Evolutionary conservation across 140 eudicot genomes (phyloP).

Genomic region (Oenanthe javanica): DNA sequence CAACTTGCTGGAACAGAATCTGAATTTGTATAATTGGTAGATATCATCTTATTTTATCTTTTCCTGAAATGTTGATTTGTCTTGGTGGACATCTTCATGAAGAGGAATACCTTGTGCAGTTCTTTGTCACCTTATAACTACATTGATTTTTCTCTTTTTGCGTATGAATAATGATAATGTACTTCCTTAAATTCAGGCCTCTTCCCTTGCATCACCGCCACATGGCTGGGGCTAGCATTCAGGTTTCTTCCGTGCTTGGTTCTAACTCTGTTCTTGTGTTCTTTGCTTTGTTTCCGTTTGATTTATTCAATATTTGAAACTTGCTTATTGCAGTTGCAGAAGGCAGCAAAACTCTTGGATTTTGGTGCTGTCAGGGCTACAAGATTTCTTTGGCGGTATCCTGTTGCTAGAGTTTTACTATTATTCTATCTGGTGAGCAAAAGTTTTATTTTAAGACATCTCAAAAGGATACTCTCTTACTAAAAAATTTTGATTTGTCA

Average conservation of each 20-base stretch:
- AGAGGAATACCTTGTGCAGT: neutral
- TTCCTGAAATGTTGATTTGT: neutral
- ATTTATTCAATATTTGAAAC: neutral
- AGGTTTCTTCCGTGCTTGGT: conserved; percentile 33
- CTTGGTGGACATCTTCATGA: neutral
- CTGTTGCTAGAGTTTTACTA: conserved; percentile 77
- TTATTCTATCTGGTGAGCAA: conserved; percentile 72
- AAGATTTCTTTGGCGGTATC: conserved; percentile 95
- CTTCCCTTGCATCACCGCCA: conserved; percentile 97
- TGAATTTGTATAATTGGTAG: neutral
- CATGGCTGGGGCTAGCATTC: conserved; percentile 79
- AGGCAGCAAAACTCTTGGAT: conserved; percentile 89
- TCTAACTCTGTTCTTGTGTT: conserved; percentile 11
- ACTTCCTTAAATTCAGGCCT: conserved; percentile 54
- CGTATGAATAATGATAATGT: neutral
- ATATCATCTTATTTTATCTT: neutral
- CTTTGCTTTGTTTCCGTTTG: conserved; percentile 11
- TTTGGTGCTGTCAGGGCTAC: conserved; percentile 95
- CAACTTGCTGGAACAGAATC: neutral
- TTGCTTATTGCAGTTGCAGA: conserved; percentile 64
- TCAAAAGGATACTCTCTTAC: neutral
- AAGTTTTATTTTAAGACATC: neutral
- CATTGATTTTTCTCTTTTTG: neutral
- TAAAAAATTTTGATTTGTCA: neutral
- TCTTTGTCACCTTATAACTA: neutral